phyloP scores from a whole-genome alignment of 176 grass and related monocot genomes.

The Juncus inflexus region DNA sequence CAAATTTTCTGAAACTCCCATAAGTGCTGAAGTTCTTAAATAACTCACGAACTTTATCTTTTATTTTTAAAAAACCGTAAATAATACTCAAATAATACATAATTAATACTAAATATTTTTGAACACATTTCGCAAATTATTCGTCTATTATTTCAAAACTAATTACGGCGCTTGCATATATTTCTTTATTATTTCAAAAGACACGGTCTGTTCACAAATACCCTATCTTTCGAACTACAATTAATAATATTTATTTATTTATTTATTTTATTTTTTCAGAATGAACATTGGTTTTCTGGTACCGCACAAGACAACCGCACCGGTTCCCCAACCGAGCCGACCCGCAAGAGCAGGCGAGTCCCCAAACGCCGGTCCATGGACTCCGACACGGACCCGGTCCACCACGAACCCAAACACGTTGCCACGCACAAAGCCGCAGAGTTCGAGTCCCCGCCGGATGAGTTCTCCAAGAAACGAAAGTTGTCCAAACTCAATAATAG shows the following conservation, averaged over 20 bases:
- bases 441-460: slow-evolving; percentile 45
- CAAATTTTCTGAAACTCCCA: background rate
- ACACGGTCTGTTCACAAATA: slow-evolving; percentile 1
- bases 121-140: too few relatives aligned
- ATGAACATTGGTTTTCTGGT: slow-evolving; percentile 27
- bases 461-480: slow-evolving; percentile 55
- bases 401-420: slow-evolving; percentile 19
- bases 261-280: background rate
- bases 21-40: slow-evolving; percentile 10
- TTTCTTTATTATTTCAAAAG: background rate
- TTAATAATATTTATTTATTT: background rate
- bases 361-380: slow-evolving; percentile 54
- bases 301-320: slow-evolving; percentile 29
- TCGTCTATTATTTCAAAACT: background rate
- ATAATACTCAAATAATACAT: too few relatives aligned
- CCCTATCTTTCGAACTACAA: background rate
- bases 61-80: too few relatives aligned
- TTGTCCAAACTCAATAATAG: slow-evolving; percentile 37
- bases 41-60: too few relatives aligned
- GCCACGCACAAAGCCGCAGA: background rate
- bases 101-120: too few relatives aligned
- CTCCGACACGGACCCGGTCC: slow-evolving; percentile 51
- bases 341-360: slow-evolving; percentile 73
- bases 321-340: slow-evolving; percentile 40
- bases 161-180: too few relatives aligned